A percentile compares a stretch with the other conserved stretches of the same genome.
phyloP scores from a whole-genome alignment of 2,329 filamentous ascomycete genomes.

The Diaporthe vexans region DNA sequence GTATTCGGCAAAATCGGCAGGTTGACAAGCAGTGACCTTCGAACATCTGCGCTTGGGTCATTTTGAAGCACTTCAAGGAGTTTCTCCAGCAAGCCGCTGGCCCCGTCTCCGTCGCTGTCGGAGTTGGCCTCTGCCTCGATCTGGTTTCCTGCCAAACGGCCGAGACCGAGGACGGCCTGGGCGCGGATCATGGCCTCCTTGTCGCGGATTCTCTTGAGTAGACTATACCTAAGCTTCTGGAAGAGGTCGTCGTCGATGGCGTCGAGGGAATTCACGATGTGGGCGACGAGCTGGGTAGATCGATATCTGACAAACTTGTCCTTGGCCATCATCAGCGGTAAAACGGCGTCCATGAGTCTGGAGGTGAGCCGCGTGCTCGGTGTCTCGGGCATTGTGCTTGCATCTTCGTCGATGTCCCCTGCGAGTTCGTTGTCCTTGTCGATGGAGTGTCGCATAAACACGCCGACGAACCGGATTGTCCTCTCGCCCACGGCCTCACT shows the following conservation, averaged over 20 bases:
- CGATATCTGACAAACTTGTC: slow-evolving; percentile 94
- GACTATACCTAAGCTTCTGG: slow-evolving; percentile 80
- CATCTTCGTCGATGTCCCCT: slow-evolving; percentile 75
- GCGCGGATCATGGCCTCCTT: slow-evolving; percentile 94
- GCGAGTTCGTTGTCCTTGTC: slow-evolving; percentile 80
- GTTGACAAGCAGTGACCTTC: slow-evolving; percentile 89
- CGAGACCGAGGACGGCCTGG: slow-evolving; percentile 92
- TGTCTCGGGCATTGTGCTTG: slow-evolving; percentile 82
- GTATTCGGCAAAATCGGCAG: slow-evolving; percentile 88
- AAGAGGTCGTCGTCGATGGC: slow-evolving; percentile 94
- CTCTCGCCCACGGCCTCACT: slow-evolving; percentile 90
- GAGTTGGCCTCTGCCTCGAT: slow-evolving; percentile 78
- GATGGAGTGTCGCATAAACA: slow-evolving; percentile 82
- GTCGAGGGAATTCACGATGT: slow-evolving; percentile 93
- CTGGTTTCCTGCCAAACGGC: slow-evolving; percentile 83
- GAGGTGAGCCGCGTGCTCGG: slow-evolving; percentile 85
- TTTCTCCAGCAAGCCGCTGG: slow-evolving; percentile 82
- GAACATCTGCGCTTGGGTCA: slow-evolving; percentile 93
- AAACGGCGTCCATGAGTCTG: slow-evolving; percentile 78
- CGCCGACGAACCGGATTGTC: slow-evolving; percentile 86
- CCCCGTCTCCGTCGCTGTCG: slow-evolving; percentile 76
- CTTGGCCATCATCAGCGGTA: slow-evolving; percentile 85
- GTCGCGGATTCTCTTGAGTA: slow-evolving; percentile 90
- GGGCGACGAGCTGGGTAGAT: slow-evolving; percentile 88
- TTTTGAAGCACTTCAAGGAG: slow-evolving; percentile 92